Conservation (phyloP, 495 filamentous ascomycete species). For the Penicillium waksmanii region DNA sequence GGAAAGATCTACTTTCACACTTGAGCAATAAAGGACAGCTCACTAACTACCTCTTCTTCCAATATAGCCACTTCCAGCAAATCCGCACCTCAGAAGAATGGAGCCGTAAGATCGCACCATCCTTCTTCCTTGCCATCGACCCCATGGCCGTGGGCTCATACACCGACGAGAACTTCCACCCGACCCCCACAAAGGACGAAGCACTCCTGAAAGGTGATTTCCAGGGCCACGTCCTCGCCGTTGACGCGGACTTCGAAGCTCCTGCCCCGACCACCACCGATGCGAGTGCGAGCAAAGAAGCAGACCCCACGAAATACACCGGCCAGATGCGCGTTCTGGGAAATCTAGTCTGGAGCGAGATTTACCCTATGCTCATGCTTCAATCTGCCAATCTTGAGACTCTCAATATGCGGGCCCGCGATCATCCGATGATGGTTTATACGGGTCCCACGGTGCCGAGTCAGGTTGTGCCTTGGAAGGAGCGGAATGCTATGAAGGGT, state of each 20-base stretch:
- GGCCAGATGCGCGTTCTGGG: constrained; percentile 37
- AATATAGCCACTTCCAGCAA: background rate
- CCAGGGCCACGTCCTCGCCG: background rate
- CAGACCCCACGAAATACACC: constrained; percentile 8
- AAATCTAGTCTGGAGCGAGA: constrained; percentile 37
- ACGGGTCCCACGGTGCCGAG: constrained; percentile 25
- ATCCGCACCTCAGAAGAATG: background rate
- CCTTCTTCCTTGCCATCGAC: background rate
- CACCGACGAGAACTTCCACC: background rate
- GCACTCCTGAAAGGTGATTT: background rate
- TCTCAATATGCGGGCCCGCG: constrained; percentile 28
- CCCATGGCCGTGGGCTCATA: background rate
- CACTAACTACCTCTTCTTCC: background rate
- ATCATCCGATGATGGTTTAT: constrained; percentile 38
- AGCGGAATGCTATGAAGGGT: background rate
- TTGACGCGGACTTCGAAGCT: background rate
- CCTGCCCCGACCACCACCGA: background rate
- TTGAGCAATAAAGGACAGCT: background rate
- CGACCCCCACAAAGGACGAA: background rate
- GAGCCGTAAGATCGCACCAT: background rate
- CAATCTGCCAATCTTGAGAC: constrained; percentile 20
- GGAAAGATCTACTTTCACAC: background rate
- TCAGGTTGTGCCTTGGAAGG: background rate
- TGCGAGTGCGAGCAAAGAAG: background rate
- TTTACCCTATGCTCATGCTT: constrained; percentile 22